Evolutionary conservation across 169 alveolate species (phyloP).

Genomic region (Cryptosporidium sp.): DNA sequence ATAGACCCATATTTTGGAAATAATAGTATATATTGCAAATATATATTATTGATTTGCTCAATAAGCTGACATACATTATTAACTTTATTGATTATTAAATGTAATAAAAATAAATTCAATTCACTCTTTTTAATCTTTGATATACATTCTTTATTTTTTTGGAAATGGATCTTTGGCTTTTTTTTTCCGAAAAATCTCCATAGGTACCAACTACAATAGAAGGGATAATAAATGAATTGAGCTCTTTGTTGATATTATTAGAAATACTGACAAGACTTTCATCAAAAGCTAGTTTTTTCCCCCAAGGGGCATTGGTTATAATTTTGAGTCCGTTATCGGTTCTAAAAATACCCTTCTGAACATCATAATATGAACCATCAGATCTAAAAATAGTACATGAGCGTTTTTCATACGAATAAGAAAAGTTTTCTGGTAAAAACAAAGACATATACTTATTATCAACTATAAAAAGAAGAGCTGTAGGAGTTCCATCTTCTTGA

Average conservation of each 20-base stretch:
- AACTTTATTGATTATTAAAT: neutral
- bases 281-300: constrained; percentile 6
- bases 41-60: neutral
- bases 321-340: constrained; percentile 47
- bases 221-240: constrained; percentile 22
- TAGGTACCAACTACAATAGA: constrained; percentile 28
- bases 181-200: neutral
- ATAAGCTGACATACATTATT: neutral
- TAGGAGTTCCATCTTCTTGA: constrained; percentile 40
- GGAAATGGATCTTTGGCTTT: neutral
- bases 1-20: too few species aligned
- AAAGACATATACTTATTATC: constrained; percentile 44
- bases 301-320: constrained; percentile 66
- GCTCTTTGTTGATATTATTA: neutral
- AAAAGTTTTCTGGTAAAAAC: constrained; percentile 37
- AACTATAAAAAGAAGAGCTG: constrained; percentile 48
- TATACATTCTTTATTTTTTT: neutral
- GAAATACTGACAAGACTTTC: constrained; percentile 1
- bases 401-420: constrained; percentile 28
- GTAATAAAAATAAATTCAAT: neutral
- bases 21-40: too few species aligned
- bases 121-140: neutral
- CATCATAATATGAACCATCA: constrained; percentile 52
- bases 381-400: constrained; percentile 15
- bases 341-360: constrained; percentile 30